phyloP scores from a whole-genome alignment of 106 monocot species.

The Dendrobium catenatum region DNA sequence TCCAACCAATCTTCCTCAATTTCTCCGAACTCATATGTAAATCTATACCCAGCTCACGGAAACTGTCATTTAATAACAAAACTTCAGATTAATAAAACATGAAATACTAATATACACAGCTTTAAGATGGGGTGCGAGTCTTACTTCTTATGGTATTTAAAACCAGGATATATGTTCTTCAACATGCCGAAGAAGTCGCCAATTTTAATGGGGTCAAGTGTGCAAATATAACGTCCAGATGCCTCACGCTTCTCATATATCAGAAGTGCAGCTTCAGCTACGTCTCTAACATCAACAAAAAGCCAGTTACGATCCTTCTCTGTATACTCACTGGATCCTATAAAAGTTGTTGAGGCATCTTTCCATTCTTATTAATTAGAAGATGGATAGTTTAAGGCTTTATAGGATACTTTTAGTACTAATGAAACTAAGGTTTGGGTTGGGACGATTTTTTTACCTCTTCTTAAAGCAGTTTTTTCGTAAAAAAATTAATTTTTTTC shows the following conservation, averaged over 20 bases:
- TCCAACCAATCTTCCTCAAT: slow-evolving; percentile 3
- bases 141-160: slow-evolving; percentile 18
- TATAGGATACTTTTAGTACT: too few relatives aligned
- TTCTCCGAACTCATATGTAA: neutral
- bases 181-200: slow-evolving; percentile 28
- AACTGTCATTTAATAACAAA: neutral
- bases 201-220: slow-evolving; percentile 2
- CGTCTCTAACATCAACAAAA: slow-evolving; percentile 59
- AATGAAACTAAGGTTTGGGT: too few relatives aligned
- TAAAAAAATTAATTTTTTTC: too few relatives aligned
- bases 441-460: too few relatives aligned
- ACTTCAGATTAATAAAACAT: neutral
- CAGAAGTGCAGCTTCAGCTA: slow-evolving; percentile 51
- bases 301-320: neutral
- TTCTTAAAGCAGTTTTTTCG: too few relatives aligned
- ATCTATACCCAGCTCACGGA: neutral
- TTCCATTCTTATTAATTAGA: too few relatives aligned
- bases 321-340: neutral
- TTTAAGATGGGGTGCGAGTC: neutral
- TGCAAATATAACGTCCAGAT: slow-evolving; percentile 48
- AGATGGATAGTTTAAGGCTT: too few relatives aligned
- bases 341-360: neutral
- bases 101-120: neutral
- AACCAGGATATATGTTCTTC: slow-evolving; percentile 12
- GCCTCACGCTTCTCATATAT: slow-evolving; percentile 54